A percentile compares a stretch with the other conserved stretches of the same genome.
Conservation (phyloP, 306 rosid genomes). For the Cyclanthera cordifolia region DNA sequence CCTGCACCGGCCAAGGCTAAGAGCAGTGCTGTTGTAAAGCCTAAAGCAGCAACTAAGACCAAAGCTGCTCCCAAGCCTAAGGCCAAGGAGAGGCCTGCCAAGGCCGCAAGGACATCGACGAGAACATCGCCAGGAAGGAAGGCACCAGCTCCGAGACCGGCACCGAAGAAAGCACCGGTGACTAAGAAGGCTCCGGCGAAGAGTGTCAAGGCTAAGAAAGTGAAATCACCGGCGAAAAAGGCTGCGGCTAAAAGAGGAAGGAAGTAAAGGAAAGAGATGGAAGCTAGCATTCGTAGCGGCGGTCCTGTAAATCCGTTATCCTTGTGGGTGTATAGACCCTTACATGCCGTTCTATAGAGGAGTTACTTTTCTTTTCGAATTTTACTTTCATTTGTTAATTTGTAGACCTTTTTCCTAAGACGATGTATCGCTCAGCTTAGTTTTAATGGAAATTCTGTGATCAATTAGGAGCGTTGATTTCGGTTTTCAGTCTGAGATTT, state of each 20-base stretch:
- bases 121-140: slow-evolving; percentile 58
- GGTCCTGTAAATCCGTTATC: slow-evolving; percentile 44
- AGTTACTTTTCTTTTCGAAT: slow-evolving; percentile 13
- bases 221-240: slow-evolving; percentile 46
- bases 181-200: slow-evolving; percentile 39
- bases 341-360: slow-evolving; percentile 9
- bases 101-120: slow-evolving; percentile 52
- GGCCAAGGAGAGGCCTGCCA: slow-evolving; percentile 36
- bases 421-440: slow-evolving; percentile 10
- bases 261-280: slow-evolving; percentile 24
- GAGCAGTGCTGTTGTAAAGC: slow-evolving; percentile 23
- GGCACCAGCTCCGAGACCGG: slow-evolving; percentile 31
- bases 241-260: slow-evolving; percentile 34
- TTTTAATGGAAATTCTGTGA: slow-evolving; percentile 6
- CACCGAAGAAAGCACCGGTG: slow-evolving; percentile 31
- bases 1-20: slow-evolving; percentile 18
- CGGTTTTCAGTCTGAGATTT: background rate
- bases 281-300: slow-evolving; percentile 28
- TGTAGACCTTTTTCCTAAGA: background rate
- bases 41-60: slow-evolving; percentile 26
- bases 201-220: slow-evolving; percentile 31
- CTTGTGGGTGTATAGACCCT: slow-evolving; percentile 22
- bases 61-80: slow-evolving; percentile 33
- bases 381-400: slow-evolving; percentile 16
- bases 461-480: background rate